Conservation (phyloP, 2,329 filamentous ascomycete species). For the Plectosphaerella plurivora region DNA sequence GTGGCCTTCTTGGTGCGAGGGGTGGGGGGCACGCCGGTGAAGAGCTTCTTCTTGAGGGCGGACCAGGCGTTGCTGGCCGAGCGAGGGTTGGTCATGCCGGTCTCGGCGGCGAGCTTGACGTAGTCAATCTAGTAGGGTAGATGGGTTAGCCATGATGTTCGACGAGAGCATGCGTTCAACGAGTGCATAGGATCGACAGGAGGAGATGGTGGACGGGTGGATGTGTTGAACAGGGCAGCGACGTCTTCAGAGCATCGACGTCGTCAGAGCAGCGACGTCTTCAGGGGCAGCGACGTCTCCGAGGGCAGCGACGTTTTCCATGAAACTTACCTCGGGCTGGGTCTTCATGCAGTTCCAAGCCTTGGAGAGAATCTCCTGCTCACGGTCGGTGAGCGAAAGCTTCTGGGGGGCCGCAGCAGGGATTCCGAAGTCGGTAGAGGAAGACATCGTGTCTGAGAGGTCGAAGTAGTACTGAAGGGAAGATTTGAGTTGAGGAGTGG, state of each 20-base stretch:
- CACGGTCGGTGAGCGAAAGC: constrained; percentile 14
- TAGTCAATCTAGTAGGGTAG: constrained; percentile 17
- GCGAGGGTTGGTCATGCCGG: constrained; percentile 16
- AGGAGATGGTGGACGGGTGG: neutral
- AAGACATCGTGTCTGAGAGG: neutral
- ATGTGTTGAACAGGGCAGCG: no score
- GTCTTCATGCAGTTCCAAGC: constrained; percentile 19
- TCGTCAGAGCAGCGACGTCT: no score
- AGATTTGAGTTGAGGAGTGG: no score
- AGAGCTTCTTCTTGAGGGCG: constrained; percentile 19
- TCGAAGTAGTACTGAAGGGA: neutral
- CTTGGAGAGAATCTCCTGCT: constrained; percentile 16
- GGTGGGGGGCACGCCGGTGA: constrained; percentile 7
- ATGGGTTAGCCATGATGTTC: neutral
- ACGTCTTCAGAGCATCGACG: no score
- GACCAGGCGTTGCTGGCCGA: constrained; percentile 19
- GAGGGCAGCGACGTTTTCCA: no score
- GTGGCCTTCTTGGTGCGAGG: constrained; percentile 13
- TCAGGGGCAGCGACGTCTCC: no score
- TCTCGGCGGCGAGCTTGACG: constrained; percentile 13
- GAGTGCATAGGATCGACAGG: neutral
- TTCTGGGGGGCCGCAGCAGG: neutral
- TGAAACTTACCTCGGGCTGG: constrained; percentile 16
- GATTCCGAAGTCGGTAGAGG: neutral
- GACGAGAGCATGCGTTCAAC: neutral